Percentiles rank a stretch among this genome's conserved stretches.
These are phyloP conservation scores for Tuber brumale DNA, from an alignment of 495 filamentous ascomycete species.

Conservation along the genomic window DNA sequence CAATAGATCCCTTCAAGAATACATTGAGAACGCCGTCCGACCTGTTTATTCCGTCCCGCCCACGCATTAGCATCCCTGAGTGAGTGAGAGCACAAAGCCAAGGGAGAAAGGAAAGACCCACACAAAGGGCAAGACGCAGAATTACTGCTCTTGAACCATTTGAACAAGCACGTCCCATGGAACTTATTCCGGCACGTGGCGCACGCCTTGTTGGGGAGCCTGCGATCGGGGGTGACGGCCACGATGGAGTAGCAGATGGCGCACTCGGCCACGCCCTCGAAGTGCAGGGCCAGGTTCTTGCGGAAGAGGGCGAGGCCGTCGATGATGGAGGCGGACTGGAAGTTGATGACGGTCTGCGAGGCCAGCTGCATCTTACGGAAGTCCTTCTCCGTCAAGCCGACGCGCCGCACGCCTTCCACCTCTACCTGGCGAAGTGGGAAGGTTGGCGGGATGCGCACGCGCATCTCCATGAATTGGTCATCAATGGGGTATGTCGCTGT, in stretches of 20 bases:
- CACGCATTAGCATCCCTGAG: background rate
- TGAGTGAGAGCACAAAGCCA: background rate
- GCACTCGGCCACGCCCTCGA: slow-evolving; percentile 92
- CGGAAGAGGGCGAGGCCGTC: slow-evolving; percentile 79
- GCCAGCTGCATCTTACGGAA: slow-evolving; percentile 80
- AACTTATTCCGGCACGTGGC: slow-evolving; percentile 91
- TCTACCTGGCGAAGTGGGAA: slow-evolving; percentile 74
- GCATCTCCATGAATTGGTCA: slow-evolving; percentile 71
- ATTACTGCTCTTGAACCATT: slow-evolving; percentile 93
- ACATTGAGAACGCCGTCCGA: slow-evolving; percentile 1
- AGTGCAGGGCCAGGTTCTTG: slow-evolving; percentile 70
- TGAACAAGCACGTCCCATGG: slow-evolving; percentile 80
- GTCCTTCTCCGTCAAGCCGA: slow-evolving; percentile 78
- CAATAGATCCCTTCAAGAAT: background rate
- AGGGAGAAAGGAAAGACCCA: slow-evolving; percentile 15
- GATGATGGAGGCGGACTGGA: slow-evolving; percentile 73
- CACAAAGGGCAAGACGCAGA: slow-evolving; percentile 85
- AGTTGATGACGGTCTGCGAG: slow-evolving; percentile 87
- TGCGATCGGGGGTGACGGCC: slow-evolving; percentile 68
- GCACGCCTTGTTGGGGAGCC: slow-evolving; percentile 84
- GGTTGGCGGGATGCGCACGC: slow-evolving; percentile 65
- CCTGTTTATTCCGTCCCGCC: background rate
- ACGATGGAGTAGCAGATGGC: slow-evolving; percentile 90
- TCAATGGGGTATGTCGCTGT: slow-evolving; percentile 78
- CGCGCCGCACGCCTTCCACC: slow-evolving; percentile 71